Evolutionary conservation across 1,284 basidiomycete species (phyloP), one percentile per base, ranked within the genome.

Genomic region (Marasmius oreades): DNA sequence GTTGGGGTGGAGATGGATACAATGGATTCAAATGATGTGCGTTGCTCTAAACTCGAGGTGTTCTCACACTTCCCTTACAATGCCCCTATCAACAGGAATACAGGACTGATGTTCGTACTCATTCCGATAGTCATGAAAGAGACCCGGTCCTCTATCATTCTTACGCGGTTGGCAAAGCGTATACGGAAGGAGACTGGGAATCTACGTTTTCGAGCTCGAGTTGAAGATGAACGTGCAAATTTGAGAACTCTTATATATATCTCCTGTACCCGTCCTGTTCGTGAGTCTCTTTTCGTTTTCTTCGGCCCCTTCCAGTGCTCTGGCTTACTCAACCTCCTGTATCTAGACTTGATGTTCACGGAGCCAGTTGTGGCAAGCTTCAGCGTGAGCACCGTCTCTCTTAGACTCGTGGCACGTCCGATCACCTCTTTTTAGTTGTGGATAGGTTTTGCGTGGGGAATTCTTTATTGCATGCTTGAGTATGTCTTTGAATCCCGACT

Each of bases 1-100:
- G 7, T 66, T 92, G 33, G 74, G 76, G 54, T 93, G 91, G 90
- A 76, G 87, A 36, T 92, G 90, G 90, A 90, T 92, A 12, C 84
- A 91, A 69, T 92, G 89, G 88, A 79, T 92, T 28, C 82, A 87
- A 60, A 75, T 85, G 66, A 89, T 85, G 83, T 82, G 56, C 22
- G 77, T 70, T 11, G 0, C 28, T 31, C 48, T 42, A 44, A 12
- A 42, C 52, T 43, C 52, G 34, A 61, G 20, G 44, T 28, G 33
- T 42, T 42, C 33, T 52, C 4, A 8, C 53, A 24, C 36, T 37
- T 51, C 33, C 55, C 12, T 55, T 43, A 16, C 33, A n/a, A 10
- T 18, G 28, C n/a, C 23, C n/a, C 42, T 14, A 52, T 52, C n/a
- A 33, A 47, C 59, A 83, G 82, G 54, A 70, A 78, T 51, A 75